Evolutionary conservation across 768 basidiomycete species (phyloP).

Genomic region (Psilocybe cyanescens): DNA sequence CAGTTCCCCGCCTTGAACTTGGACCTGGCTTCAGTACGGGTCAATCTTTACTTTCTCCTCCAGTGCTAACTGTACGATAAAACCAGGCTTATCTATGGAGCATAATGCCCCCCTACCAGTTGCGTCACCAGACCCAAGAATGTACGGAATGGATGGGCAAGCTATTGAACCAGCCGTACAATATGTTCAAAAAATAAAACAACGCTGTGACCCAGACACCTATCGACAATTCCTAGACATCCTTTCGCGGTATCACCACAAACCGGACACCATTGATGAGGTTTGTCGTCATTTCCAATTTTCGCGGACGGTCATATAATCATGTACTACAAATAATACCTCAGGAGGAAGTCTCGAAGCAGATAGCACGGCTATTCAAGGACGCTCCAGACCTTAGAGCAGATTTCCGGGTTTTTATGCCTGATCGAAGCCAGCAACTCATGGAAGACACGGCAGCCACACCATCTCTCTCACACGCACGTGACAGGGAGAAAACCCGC

Average conservation of each 20-base stretch:
- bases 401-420: slow-evolving; percentile 79
- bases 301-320: not conserved
- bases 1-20: slow-evolving; percentile 15
- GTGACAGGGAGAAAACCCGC: slow-evolving; percentile 47
- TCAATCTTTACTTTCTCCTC: not conserved
- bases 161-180: slow-evolving; percentile 82
- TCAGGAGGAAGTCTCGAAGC: slow-evolving; percentile 69
- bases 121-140: slow-evolving; percentile 38
- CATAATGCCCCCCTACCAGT: slow-evolving; percentile 11
- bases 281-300: slow-evolving; percentile 30
- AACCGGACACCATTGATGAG: slow-evolving; percentile 65
- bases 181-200: slow-evolving; percentile 97
- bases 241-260: slow-evolving; percentile 63
- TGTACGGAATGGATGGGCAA: slow-evolving; percentile 41
- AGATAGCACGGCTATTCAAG: slow-evolving; percentile 72
- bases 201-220: slow-evolving; percentile 88
- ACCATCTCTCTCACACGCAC: slow-evolving; percentile 32
- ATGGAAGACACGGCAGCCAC: slow-evolving; percentile 44
- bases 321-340: not conserved
- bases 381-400: slow-evolving; percentile 75
- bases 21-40: slow-evolving; percentile 14
- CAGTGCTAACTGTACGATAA: not conserved
- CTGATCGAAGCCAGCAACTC: slow-evolving; percentile 55
- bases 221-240: slow-evolving; percentile 82
- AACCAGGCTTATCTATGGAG: slow-evolving; percentile 8